Base-by-base conservation (phyloP, 2,329 filamentous ascomycete species). In the Claviceps purpurea region DNA sequence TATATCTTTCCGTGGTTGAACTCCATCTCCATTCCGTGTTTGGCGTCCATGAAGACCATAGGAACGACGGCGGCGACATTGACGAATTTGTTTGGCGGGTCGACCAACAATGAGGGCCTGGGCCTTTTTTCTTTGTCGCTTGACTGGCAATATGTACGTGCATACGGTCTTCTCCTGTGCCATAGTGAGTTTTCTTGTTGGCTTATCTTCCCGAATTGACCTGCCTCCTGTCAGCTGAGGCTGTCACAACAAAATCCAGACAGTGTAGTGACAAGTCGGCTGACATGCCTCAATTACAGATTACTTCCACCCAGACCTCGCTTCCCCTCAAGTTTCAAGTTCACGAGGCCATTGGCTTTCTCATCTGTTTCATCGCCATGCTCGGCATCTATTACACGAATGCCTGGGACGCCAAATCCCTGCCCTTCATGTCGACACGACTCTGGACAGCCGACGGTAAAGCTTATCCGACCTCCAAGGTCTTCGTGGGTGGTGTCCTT, bases 1-100 rank as follows among this genome's bases (percentile, higher is more conserved):
- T 79, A 79, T 52, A 74, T 79, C 41, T 76, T 70, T 49, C 73
- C 75, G 0, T 78, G 73, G 73, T 68, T 79, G 10, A 78, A 77
- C 59, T 74, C 73, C 0, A 63, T 79, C 14, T 79, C 76, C 0
- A 70, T 79, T 8, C 73, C 74, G 45, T 79, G 76, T 54, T 59
- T 79, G 14, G 76, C 76, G 1, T 61, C 76, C 0, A 74, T 76
- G 70, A 67, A 11, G 16, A 49, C 49, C 10, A 45, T 45, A 2
- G 41, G 24, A 13, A 16, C 14, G 2, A 54, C 44, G 49, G 49
- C 49, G 3, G 20, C 30, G 10, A 38, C 43, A 2, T 46, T 54
- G 13, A 51, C 45, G 4, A 54, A 51, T 18, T 14, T 66, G 52
- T 59, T 68, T 55, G 74, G 74, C 16, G 74, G 73, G 16, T 62